phyloP scores from a whole-genome alignment of 768 basidiomycete genomes.

The Lactifluus hygrophoroides region DNA sequence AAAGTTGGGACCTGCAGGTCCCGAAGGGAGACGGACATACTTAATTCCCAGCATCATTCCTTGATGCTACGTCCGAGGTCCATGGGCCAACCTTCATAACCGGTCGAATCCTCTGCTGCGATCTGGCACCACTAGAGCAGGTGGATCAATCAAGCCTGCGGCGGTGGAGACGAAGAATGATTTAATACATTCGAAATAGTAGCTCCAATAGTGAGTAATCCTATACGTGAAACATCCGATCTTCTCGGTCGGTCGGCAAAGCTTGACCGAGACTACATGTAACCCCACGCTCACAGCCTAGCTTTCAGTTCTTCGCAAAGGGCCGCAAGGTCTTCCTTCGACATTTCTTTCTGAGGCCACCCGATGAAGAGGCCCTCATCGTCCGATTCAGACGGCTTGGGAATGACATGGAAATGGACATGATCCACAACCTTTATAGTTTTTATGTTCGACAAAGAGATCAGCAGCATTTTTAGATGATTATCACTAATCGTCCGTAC shows the following conservation, averaged over 20 bases:
- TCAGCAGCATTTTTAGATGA: no score
- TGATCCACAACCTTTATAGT: conserved; percentile 58
- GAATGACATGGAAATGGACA: conserved; percentile 92
- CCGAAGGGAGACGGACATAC: no score
- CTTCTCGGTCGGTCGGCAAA: no score
- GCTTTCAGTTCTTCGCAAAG: conserved; percentile 50
- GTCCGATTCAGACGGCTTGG: conserved; percentile 62
- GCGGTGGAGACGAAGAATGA: not conserved
- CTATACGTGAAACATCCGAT: no score
- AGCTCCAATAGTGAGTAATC: no score
- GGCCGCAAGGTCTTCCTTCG: conserved; percentile 58
- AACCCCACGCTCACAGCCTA: conserved; percentile 45
- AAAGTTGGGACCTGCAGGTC: no score
- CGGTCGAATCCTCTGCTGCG: not conserved
- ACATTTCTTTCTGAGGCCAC: conserved; percentile 59
- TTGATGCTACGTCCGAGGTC: not conserved
- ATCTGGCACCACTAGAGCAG: not conserved
- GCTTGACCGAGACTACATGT: no score
- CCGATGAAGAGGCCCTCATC: conserved; percentile 70
- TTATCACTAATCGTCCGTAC: conserved; percentile 8
- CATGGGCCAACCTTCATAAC: not conserved
- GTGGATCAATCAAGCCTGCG: not conserved
- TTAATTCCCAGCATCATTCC: not conserved
- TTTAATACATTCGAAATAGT: not conserved
- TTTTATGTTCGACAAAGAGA: no score